A percentile compares a stretch with the other conserved stretches of the same genome.
Evolutionary conservation across 2,329 filamentous ascomycete species (phyloP).

Genomic region (Monosporascus sp.): DNA sequence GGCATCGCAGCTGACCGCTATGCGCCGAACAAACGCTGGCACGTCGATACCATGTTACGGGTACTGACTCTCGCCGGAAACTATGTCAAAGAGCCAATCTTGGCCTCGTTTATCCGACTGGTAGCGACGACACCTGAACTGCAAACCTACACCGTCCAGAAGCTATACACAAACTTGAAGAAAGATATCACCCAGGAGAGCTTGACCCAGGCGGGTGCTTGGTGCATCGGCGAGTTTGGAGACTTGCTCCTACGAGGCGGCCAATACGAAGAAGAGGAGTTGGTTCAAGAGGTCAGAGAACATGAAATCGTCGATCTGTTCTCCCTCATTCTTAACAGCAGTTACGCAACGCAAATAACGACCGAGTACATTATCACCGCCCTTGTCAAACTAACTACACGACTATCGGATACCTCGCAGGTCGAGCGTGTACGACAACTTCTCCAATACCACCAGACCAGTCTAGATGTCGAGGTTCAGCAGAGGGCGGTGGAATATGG

Average conservation of each 20-base stretch:
- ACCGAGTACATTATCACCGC: constrained; percentile 96
- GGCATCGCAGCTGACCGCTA: constrained; percentile 94
- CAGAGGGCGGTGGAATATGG: constrained; percentile 93
- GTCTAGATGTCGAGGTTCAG: constrained; percentile 91
- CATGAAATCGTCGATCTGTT: constrained; percentile 92
- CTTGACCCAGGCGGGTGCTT: constrained; percentile 84
- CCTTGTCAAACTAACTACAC: constrained; percentile 88
- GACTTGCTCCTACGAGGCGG: constrained; percentile 85
- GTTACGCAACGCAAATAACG: constrained; percentile 83
- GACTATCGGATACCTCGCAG: constrained; percentile 77
- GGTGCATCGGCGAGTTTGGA: constrained; percentile 97
- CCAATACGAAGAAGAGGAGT: constrained; percentile 89
- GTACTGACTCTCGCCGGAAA: constrained; percentile 91
- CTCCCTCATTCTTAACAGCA: constrained; percentile 85
- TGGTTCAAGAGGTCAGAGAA: constrained; percentile 76
- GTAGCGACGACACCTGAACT: constrained; percentile 92
- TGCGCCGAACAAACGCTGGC: constrained; percentile 96
- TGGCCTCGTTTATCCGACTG: constrained; percentile 92
- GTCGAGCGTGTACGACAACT: constrained; percentile 79
- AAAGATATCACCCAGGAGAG: constrained; percentile 98
- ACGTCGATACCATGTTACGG: constrained; percentile 94
- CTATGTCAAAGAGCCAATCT: constrained; percentile 95
- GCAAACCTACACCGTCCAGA: constrained; percentile 94
- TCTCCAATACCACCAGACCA: constrained; percentile 72
- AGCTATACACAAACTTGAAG: constrained; percentile 83